Base-by-base conservation (phyloP, 2,329 filamentous ascomycete genomes). In the Monosporascus sp. region DNA sequence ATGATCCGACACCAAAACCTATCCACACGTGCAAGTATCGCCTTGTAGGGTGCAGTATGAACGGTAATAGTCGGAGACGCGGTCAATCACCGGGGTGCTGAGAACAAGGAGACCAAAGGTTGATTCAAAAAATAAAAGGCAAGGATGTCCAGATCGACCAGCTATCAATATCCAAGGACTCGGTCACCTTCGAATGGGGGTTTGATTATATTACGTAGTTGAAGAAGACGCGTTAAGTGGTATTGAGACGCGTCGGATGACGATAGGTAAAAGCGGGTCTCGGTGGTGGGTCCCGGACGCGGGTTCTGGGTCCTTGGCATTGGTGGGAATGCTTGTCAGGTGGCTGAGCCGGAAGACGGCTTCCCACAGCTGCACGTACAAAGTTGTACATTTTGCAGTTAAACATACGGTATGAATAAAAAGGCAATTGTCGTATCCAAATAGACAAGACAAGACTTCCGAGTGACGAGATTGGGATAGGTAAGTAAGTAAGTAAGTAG, bases 331-430 rank as follows among this genome's bases (percentile, higher is more conserved):
- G 31, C 31, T 48, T 5, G 41, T 25, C 52, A 45, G 51, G 45
- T 57, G 56, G 38, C 22, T 31, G 42, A 11, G 6, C 15, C 47
- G 18, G 6, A 45, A 48, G 50, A 18, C 54, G 52, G 41, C 48
- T 53, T 51, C 20, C 44, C 22, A 34, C 31, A 34, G 27, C 27
- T 31, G 27, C 27, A 11, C 3, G 9, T 1, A 31, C 9, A 31
- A 3, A 1, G 9, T 0, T 9, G n/a, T n/a, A n/a, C n/a, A n/a
- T n/a, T n/a, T n/a, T n/a, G n/a, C n/a, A 34, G 31, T 2, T 34
- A 34, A 14, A 5, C 31, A 4, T 31, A 11, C 31, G 9, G 2
- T 34, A 34, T 34, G 31, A 34, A 14, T 14, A 14, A 14, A 14
- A 34, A 34, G 31, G 1, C 31, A 14, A 34, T 2, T 14, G 9